Evolutionary conservation across 1,139 yeast genomes (phyloP).

Genomic region (Saccharomycopsis hybrid): DNA sequence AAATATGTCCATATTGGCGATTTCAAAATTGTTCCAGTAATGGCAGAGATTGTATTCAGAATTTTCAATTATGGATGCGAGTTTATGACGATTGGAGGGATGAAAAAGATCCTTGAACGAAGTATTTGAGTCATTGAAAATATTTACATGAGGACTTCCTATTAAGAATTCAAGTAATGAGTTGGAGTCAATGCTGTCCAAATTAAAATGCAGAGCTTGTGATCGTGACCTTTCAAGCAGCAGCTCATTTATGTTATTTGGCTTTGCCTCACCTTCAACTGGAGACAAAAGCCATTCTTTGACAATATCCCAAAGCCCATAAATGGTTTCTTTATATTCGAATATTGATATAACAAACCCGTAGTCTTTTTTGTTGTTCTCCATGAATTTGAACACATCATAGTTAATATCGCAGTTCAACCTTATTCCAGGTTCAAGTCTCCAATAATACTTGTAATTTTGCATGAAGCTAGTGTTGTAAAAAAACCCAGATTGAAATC

Average conservation of each 20-base stretch:
- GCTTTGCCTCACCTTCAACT: not conserved
- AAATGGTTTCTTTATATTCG: conserved; percentile 46
- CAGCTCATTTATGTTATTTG: too few relatives aligned
- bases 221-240: too few relatives aligned
- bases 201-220: too few relatives aligned
- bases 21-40: conserved; percentile 59
- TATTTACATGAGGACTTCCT: not conserved
- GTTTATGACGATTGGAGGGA: not conserved
- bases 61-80: conserved; percentile 19
- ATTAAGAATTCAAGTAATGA: conserved; percentile 11
- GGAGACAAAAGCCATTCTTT: conserved; percentile 12
- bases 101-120: not conserved
- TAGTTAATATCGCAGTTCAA: conserved; percentile 48
- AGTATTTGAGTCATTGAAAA: not conserved
- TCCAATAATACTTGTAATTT: conserved; percentile 43
- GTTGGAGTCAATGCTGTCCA: conserved; percentile 4
- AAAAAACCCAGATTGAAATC: conserved; percentile 51
- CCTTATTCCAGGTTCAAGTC: conserved; percentile 54
- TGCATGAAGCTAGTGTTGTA: conserved; percentile 35
- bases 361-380: conserved; percentile 41
- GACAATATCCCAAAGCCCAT: conserved; percentile 38
- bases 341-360: conserved; percentile 52
- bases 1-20: conserved; percentile 48
- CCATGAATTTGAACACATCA: conserved; percentile 49
- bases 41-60: conserved; percentile 43